These are phyloP conservation scores for Leccinellum albellum DNA, from an alignment of 768 basidiomycete genomes.

Conservation along the genomic window DNA sequence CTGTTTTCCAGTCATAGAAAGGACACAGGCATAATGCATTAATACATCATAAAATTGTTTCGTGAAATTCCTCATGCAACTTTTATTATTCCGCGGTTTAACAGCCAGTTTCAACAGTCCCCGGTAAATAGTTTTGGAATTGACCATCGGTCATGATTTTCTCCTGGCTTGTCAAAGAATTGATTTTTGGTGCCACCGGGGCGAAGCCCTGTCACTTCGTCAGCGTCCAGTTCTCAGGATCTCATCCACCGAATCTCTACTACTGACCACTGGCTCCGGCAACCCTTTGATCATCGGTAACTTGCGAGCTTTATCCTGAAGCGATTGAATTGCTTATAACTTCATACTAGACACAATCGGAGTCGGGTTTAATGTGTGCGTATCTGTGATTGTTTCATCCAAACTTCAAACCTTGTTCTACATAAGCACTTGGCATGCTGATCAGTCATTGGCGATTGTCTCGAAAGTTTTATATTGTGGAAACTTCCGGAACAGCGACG, in stretches of 20 bases:
- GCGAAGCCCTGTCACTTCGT: neutral
- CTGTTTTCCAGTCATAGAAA: constrained; percentile 15
- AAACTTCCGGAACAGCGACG: neutral
- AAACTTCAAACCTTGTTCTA: constrained; percentile 21
- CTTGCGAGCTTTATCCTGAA: constrained; percentile 15
- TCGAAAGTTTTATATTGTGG: neutral
- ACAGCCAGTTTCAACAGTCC: neutral
- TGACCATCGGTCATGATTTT: neutral
- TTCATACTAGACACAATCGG: constrained; percentile 3
- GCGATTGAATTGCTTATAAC: constrained; percentile 27
- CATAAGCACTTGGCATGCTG: neutral
- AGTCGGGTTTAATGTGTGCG: constrained; percentile 27
- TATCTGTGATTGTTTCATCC: constrained; percentile 2
- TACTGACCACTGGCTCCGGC: no score
- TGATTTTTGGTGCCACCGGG: neutral
- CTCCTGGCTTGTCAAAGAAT: neutral
- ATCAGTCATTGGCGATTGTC: neutral
- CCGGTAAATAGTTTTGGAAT: constrained; percentile 2
- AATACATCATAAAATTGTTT: constrained; percentile 13
- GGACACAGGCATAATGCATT: constrained; percentile 11
- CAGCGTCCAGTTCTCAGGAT: neutral
- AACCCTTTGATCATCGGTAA: constrained; percentile 11
- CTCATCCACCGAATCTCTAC: no score
- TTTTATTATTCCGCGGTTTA: neutral
- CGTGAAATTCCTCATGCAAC: constrained; percentile 7